Percentiles rank a stretch among this genome's conserved stretches.
phyloP scores from a whole-genome alignment of 1,284 basidiomycete genomes.

The Ustilago tritici region DNA sequence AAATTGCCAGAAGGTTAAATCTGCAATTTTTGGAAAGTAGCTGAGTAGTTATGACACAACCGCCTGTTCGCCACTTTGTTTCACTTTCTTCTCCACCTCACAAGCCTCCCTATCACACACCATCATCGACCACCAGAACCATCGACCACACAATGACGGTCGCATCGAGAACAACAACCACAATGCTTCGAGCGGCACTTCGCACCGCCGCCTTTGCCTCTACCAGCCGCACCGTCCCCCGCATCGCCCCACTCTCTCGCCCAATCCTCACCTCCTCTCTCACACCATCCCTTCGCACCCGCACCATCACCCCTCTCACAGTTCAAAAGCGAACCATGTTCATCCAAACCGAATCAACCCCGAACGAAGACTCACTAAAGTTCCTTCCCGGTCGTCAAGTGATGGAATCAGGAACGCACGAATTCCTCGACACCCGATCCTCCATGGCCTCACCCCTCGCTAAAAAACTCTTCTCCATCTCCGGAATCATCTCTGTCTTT shows the following conservation, averaged over 20 bases:
- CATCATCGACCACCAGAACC: not conserved
- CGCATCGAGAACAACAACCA: conserved; percentile 23
- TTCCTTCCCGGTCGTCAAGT: conserved; percentile 94
- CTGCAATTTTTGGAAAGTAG: not conserved
- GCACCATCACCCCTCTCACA: not conserved
- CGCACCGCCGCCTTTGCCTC: conserved; percentile 13
- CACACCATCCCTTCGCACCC: conserved; percentile 6
- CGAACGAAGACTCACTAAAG: conserved; percentile 96
- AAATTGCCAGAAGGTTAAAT: conserved; percentile 12
- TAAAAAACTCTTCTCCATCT: conserved; percentile 89
- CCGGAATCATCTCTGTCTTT: conserved; percentile 88
- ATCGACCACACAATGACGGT: conserved; percentile 20
- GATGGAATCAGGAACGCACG: conserved; percentile 84
- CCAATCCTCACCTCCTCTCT: conserved; percentile 23
- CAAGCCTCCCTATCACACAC: not conserved
- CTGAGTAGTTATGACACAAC: conserved; percentile 15
- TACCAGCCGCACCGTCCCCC: conserved; percentile 13
- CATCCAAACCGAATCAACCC: conserved; percentile 85
- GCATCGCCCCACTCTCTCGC: conserved; percentile 11
- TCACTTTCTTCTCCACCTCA: not conserved
- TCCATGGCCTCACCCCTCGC: conserved; percentile 83
- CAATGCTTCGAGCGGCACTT: conserved; percentile 17
- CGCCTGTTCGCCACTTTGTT: conserved; percentile 20
- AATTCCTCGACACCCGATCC: conserved; percentile 83
- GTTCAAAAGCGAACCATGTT: conserved; percentile 58